Evolutionary conservation across 139 green algal species (phyloP), one percentile per base, ranked within the genome.

Genomic region (Picochlorum sp.): DNA sequence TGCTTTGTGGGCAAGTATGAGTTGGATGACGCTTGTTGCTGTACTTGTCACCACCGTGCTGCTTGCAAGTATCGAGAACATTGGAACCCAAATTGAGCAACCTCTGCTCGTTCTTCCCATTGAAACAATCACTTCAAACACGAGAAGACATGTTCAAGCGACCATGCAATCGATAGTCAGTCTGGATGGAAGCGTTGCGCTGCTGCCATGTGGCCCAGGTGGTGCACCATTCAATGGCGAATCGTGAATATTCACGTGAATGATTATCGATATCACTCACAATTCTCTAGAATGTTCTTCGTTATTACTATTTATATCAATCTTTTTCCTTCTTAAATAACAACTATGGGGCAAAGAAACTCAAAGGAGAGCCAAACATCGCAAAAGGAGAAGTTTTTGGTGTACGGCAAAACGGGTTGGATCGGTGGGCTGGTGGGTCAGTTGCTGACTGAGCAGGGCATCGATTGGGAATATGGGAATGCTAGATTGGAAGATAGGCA

Each of bases 371-470:
- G n/a, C n/a, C n/a, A n/a, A n/a, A n/a, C n/a, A n/a, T n/a, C n/a
- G n/a, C n/a, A n/a, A n/a, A n/a, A n/a, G n/a, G n/a, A n/a, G n/a
- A 44, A 56, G 16, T 96, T 95, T 63, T 76, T 96, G 7, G 69
- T 96, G 22, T 96, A 89, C 58, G 89, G 89, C 16, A 77, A 76
- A 50, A 78, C 64, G 3, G 86, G 84, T 29, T 95, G 89, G 86
- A 96, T 96, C 36, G 89, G 89, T 10, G 85, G 87, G 5, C 77
- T 94, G 16, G 55, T 96, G 1, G 82, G 77, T 9, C 69, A 89
- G 6, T 45, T 89, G 32, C 69, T 96, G 8, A 86, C 84, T 64
- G 32, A 83, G 55, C 65, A 82, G 63, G 91, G 89, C 32, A 79
- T 68, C 8, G 82, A 78, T 18, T 96, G 80, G 51, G 81, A 94